Evolutionary conservation across 163 green algal species (phyloP).

Genomic region (Coccomyxa subellipsoidea): DNA sequence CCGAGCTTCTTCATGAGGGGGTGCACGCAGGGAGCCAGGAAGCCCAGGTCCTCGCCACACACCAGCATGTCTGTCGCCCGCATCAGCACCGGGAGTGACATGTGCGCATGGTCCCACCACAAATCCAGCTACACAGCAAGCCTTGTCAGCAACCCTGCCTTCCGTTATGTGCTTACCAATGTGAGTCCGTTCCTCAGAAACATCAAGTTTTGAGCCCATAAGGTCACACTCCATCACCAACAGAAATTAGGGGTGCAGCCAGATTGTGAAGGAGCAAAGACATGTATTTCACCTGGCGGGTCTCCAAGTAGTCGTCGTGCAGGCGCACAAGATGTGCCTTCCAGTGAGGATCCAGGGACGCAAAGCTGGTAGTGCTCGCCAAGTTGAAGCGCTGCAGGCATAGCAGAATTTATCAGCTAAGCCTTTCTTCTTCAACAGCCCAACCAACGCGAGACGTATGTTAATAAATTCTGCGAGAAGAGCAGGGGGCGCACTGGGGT

Average conservation of each 20-base stretch:
- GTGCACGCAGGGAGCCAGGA: constrained; percentile 88
- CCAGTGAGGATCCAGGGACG: constrained; percentile 64
- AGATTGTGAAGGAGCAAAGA: neutral
- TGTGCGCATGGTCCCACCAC: constrained; percentile 76
- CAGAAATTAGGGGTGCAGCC: too few species aligned
- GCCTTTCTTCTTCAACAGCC: neutral
- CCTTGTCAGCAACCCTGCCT: too few species aligned
- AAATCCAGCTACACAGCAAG: constrained; percentile 25
- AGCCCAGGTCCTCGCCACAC: constrained; percentile 94
- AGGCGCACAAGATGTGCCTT: constrained; percentile 53
- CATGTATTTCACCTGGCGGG: constrained; percentile 41
- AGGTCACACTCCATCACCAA: too few species aligned
- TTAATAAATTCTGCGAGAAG: neutral
- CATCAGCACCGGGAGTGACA: constrained; percentile 83
- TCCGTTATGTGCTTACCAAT: too few species aligned
- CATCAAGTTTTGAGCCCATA: too few species aligned
- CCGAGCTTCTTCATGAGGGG: constrained; percentile 76
- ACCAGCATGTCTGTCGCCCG: constrained; percentile 87
- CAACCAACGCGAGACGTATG: too few species aligned
- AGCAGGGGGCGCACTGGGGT: constrained; percentile 50
- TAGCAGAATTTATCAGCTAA: too few species aligned
- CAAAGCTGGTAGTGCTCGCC: constrained; percentile 64
- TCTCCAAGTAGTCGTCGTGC: constrained; percentile 89
- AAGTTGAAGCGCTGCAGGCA: constrained; percentile 72
- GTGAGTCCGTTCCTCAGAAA: too few species aligned